phyloP scores from a whole-genome alignment of 257 asterid species.

The Craterostigma plantagineum region DNA sequence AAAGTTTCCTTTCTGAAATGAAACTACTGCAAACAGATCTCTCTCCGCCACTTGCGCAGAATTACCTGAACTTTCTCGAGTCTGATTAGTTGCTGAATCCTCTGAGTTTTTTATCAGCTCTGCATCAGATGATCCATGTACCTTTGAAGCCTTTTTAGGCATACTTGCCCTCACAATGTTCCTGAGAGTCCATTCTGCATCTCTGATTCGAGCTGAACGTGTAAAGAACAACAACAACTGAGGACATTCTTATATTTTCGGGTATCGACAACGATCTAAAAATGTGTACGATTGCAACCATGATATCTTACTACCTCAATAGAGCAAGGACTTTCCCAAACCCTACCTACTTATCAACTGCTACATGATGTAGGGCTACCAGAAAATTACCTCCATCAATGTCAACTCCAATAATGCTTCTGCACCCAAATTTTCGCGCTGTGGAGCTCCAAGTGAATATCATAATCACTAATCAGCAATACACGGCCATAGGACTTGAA shows the following conservation, averaged over 20 bases:
- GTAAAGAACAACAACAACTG: constrained; percentile 10
- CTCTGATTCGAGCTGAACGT: constrained; percentile 56
- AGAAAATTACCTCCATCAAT: constrained; percentile 83
- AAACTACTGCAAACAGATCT: constrained; percentile 36
- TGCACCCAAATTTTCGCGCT: constrained; percentile 71
- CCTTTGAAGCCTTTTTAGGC: constrained; percentile 11
- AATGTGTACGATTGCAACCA: too few relatives aligned
- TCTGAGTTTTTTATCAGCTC: constrained; percentile 13
- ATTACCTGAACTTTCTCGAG: constrained; percentile 8
- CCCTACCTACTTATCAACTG: too few relatives aligned
- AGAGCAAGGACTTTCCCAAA: too few relatives aligned
- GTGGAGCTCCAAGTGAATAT: constrained; percentile 9
- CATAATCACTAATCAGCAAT: background rate
- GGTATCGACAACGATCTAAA: too few relatives aligned
- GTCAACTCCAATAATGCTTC: constrained; percentile 82
- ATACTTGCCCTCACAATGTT: constrained; percentile 21
- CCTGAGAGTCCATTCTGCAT: constrained; percentile 66
- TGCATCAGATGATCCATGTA: constrained; percentile 11
- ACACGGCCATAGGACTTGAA: background rate
- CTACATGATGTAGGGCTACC: too few relatives aligned
- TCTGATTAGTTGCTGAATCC: constrained; percentile 12
- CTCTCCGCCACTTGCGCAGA: constrained; percentile 15
- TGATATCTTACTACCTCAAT: too few relatives aligned
- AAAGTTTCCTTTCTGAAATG: constrained; percentile 71
- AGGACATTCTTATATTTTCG: background rate